Base-by-base conservation (phyloP, 805 yeast species). In the Yarrowia sp. region DNA sequence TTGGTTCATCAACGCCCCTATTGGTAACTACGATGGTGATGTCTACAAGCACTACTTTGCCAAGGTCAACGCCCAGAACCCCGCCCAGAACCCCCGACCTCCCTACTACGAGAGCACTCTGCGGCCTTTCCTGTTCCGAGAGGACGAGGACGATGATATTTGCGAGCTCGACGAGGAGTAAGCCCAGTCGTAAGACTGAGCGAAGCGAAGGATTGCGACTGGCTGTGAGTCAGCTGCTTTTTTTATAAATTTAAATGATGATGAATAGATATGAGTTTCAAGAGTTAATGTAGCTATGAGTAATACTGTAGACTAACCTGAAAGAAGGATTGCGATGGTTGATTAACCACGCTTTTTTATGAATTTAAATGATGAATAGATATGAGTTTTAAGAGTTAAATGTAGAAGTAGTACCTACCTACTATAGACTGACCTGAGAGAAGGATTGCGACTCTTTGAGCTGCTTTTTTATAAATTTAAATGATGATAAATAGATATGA, bases 21-120 rank as follows among this genome's bases (percentile, higher is more conserved):
- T 91, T 63, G 97, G 97, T 46, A 81, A 79, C 63, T 86, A 81
- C 74, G 84, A 88, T 68, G 97, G 97, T 63, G 86, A 91, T 72
- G 85, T 90, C 62, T 91, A 90, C 76, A 84, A 85, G 70, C 84
- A 88, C 72, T 90, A 90, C 76, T 86, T 86, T 70, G 75, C 71
- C 27, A 77, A 78, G 62, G 86, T 86, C 63, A 83, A 82, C 69
- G 84, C 84, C 62, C 83, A 85, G 16, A 71, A 76, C 55, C 70
- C 74, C 8, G 66, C 69, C 31, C 47, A 65, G 31, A 71, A 73
- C 13, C 77, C 82, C 65, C 83, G 85, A 68, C 87, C 93, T 10
- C 82, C 84, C 14, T 85, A 86, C 71, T 76, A 81, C 29, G 77
- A 71, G 27, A 66, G 63, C 8, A 64, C 66, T 14, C 68, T 74